Percentiles rank a stretch among this genome's conserved stretches.
Conservation (phyloP, 306 rosid genomes). For the Inga leiocalycina region DNA sequence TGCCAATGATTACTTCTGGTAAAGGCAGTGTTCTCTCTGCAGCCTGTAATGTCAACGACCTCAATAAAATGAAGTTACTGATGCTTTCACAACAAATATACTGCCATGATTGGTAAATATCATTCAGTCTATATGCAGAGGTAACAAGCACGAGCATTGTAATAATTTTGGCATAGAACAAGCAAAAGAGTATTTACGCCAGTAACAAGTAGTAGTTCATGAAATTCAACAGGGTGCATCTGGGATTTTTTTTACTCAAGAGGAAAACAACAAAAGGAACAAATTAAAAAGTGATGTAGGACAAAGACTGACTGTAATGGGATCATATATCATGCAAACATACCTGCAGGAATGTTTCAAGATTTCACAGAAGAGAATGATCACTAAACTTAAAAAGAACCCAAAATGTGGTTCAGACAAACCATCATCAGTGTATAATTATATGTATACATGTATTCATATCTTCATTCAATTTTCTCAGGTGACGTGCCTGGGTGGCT, state of each 20-base stretch:
- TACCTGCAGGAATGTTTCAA: slow-evolving; percentile 6
- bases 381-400: slow-evolving; percentile 26
- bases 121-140: not conserved
- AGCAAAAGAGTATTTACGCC: not conserved
- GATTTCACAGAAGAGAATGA: not conserved
- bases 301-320: slow-evolving; percentile 5
- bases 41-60: slow-evolving; percentile 53
- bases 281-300: not conserved
- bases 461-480: not conserved
- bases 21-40: slow-evolving; percentile 53
- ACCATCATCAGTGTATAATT: not conserved
- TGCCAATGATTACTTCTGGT: slow-evolving; percentile 59
- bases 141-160: slow-evolving; percentile 19
- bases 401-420: slow-evolving; percentile 26
- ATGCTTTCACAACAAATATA: slow-evolving; percentile 22
- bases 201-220: slow-evolving; percentile 10
- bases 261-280: not conserved
- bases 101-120: slow-evolving; percentile 12
- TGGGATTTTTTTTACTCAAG: not conserved
- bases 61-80: slow-evolving; percentile 15
- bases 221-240: not conserved
- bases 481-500: not conserved
- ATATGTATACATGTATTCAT: not conserved
- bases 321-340: slow-evolving; percentile 14
- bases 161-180: not conserved